Base-by-base conservation (phyloP, 208 protist species). In the Leptomonas pyrrhocoris region DNA sequence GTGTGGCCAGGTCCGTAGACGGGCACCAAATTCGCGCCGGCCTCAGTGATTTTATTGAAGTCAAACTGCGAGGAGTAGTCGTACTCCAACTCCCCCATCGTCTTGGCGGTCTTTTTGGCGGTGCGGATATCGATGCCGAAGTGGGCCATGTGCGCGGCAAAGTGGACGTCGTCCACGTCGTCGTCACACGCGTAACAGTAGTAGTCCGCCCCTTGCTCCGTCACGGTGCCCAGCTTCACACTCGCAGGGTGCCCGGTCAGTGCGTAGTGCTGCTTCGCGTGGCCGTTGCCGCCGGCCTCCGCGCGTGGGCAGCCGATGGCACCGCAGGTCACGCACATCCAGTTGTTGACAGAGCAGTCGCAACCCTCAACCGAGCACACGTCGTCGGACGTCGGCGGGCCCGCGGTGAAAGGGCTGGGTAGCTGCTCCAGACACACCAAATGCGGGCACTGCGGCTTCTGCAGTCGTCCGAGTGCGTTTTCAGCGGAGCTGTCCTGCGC, bases 221-320 rank as follows among this genome's bases (percentile, higher is more conserved):
- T 94, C 12, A 99, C 94, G 0, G 98, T 99, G 40, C 98, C 98
- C 8, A 99, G 74, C 85, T 99, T 99, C 11, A 99, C 96, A 40
- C 83, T 83, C 8, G 98, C 72, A 15, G 96, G 96, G 83, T 99
- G 96, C 25, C 81, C 68, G 0, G 95, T 92, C 68, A 51, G 34
- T 53, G 81, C 38, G 60, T 89, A 92, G 84, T 99, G 97, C 43
- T 94, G 74, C 19, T 99, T 66, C 0, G 97, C 98, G 80, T 99
- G 98, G 7, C 84, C 90, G 56, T 98, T 98, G 28, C 98, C 98
- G 30, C 98, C 98, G 2, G 88, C 84, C 57, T 98, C 96, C 50
- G 89, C 82, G 16, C 86, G 98, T 43, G 98, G 96, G 74, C 98
- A 99, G 23, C 90, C 88, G 61, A 99, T 80, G 34, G 83, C 73